phyloP scores from a whole-genome alignment of 768 basidiomycete species.

The Fomitopsis pulvina region DNA sequence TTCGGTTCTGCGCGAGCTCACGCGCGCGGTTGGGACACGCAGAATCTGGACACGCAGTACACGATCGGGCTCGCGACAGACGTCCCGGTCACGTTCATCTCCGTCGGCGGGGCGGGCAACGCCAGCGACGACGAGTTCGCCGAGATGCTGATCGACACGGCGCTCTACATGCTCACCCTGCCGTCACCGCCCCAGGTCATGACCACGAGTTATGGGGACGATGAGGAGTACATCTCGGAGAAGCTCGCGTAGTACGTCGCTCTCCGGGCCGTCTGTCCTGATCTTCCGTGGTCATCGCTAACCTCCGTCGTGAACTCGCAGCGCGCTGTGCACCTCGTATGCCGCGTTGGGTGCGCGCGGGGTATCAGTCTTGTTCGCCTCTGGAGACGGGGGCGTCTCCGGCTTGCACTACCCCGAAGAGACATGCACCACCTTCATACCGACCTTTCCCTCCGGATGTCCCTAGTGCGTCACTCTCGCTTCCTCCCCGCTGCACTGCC shows the following conservation, averaged over 20 bases:
- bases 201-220: conserved; percentile 27
- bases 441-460: conserved; percentile 19
- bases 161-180: conserved; percentile 18
- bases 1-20: no score
- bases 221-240: conserved; percentile 31
- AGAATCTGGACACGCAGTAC: conserved; percentile 29
- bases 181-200: conserved; percentile 21
- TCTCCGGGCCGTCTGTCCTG: background rate
- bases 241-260: conserved; percentile 1
- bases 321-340: conserved; percentile 22
- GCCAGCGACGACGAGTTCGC: conserved; percentile 9
- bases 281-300: background rate
- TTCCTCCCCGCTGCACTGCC: background rate
- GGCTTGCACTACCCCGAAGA: conserved; percentile 1
- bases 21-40: no score
- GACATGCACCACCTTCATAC: conserved; percentile 11
- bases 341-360: conserved; percentile 24
- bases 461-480: conserved; percentile 12
- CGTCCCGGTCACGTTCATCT: conserved; percentile 25
- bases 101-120: conserved; percentile 23
- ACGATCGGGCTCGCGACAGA: conserved; percentile 25
- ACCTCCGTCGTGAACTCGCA: no score
- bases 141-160: conserved; percentile 20
- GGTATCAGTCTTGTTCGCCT: conserved; percentile 18
- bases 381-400: conserved; percentile 20